phyloP scores from a whole-genome alignment of 1,284 basidiomycete species.

The Rhodotorula sp. region DNA sequence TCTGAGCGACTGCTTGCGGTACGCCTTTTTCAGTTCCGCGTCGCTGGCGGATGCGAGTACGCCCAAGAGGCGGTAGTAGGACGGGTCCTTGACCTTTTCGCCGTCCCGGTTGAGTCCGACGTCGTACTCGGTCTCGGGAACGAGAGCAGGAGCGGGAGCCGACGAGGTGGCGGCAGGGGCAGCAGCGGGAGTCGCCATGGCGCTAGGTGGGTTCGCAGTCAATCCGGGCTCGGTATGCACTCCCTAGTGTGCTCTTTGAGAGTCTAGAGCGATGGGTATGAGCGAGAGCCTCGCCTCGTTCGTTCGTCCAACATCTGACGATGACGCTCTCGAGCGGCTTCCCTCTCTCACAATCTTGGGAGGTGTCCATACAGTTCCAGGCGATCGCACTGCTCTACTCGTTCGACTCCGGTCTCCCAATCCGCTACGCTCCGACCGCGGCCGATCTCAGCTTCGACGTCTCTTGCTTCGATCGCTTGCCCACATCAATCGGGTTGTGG shows the following conservation, averaged over 20 bases:
- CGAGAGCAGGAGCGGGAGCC: neutral
- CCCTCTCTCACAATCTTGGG: too few relatives aligned
- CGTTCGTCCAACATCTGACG: too few relatives aligned
- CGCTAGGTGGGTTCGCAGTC: neutral
- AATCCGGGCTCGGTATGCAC: neutral
- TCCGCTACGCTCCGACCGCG: too few relatives aligned
- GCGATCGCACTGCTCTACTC: too few relatives aligned
- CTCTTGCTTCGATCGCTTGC: too few relatives aligned
- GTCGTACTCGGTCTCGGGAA: slow-evolving; percentile 13
- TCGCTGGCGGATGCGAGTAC: slow-evolving; percentile 25
- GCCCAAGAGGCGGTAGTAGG: slow-evolving; percentile 26
- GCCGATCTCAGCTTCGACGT: too few relatives aligned
- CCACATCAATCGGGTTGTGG: too few relatives aligned
- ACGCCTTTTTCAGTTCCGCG: slow-evolving; percentile 64
- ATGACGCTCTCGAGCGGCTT: too few relatives aligned
- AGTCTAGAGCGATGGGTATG: neutral
- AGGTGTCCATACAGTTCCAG: too few relatives aligned
- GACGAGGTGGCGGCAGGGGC: neutral
- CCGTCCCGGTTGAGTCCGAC: slow-evolving; percentile 21
- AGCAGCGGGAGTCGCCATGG: neutral
- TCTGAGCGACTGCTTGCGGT: slow-evolving; percentile 91
- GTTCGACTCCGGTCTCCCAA: too few relatives aligned
- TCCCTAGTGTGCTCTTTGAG: neutral
- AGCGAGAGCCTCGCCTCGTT: neutral
- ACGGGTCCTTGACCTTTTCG: slow-evolving; percentile 18